A percentile compares a stretch with the other conserved stretches of the same genome.
Evolutionary conservation across 805 yeast species (phyloP).

Genomic region (Candida argentea): DNA sequence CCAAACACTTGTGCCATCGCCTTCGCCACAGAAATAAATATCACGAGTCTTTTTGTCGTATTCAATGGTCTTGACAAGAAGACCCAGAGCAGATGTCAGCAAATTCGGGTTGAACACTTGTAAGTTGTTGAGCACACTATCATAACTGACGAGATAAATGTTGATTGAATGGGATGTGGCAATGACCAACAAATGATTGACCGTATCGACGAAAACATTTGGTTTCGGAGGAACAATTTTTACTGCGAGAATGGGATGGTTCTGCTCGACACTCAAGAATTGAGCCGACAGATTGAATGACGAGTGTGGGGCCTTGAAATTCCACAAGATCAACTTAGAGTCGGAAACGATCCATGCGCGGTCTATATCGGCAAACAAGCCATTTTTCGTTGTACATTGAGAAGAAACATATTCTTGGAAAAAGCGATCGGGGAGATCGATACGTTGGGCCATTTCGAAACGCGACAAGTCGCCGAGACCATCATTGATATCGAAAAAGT

Average conservation of each 20-base stretch:
- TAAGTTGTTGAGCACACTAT: conserved; percentile 32
- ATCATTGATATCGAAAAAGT: conserved; percentile 38
- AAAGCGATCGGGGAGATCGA: conserved; percentile 72
- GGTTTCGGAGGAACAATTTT: conserved; percentile 72
- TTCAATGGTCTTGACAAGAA: conserved; percentile 55
- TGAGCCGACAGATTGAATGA: conserved; percentile 37
- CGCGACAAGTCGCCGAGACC: conserved; percentile 53
- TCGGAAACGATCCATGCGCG: conserved; percentile 84
- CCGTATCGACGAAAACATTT: conserved; percentile 69
- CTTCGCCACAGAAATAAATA: conserved; percentile 73
- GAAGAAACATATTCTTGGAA: conserved; percentile 62
- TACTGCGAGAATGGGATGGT: conserved; percentile 68
- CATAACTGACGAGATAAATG: conserved; percentile 61
- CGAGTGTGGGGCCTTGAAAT: conserved; percentile 49
- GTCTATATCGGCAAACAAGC: conserved; percentile 68
- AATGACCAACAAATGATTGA: conserved; percentile 62
- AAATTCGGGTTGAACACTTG: conserved; percentile 77
- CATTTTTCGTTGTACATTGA: conserved; percentile 65
- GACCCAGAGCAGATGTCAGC: conserved; percentile 70
- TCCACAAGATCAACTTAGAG: conserved; percentile 78
- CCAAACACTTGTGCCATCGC: conserved; percentile 77
- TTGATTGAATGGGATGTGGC: conserved; percentile 75
- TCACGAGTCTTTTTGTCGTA: conserved; percentile 59
- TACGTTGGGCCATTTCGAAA: conserved; percentile 59
- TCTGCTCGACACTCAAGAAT: conserved; percentile 72